Conservation (phyloP, 164 flowering plant genomes). For the Vitis rotundifolia region DNA sequence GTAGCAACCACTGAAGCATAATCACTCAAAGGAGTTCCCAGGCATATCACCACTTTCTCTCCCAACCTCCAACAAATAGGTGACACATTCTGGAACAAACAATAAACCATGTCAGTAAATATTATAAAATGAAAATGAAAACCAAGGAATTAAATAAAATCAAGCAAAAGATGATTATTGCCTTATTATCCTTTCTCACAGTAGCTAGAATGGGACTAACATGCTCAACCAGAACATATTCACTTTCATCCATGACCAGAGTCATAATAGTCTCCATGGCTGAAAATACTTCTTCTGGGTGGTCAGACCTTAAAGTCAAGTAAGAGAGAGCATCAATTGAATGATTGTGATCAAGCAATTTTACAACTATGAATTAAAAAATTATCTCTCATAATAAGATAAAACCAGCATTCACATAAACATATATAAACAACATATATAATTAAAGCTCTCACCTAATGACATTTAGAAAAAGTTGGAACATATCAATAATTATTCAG, state of each 20-base stretch:
- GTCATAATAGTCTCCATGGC: constrained; percentile 84
- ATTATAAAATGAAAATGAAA: neutral
- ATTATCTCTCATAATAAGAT: too few relatives aligned
- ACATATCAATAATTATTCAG: too few relatives aligned
- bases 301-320: constrained; percentile 46
- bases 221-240: constrained; percentile 60
- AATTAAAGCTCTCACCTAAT: constrained; percentile 26
- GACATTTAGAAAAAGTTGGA: constrained; percentile 16
- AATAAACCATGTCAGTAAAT: neutral
- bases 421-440: neutral
- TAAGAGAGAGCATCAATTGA: neutral
- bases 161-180: constrained; percentile 6
- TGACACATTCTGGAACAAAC: constrained; percentile 24
- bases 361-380: neutral
- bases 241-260: constrained; percentile 77
- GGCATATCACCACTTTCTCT: constrained; percentile 30
- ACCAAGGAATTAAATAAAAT: neutral
- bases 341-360: neutral
- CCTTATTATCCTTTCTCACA: constrained; percentile 44
- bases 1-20: constrained; percentile 25
- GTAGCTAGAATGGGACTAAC: constrained; percentile 48
- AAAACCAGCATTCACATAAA: too few relatives aligned
- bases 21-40: constrained; percentile 25
- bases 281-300: constrained; percentile 45
- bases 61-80: constrained; percentile 38